Evolutionary conservation across 345 rosid genomes (phyloP), one percentile per base, ranked within the genome.

Genomic region (Lumnitzera littorea): DNA sequence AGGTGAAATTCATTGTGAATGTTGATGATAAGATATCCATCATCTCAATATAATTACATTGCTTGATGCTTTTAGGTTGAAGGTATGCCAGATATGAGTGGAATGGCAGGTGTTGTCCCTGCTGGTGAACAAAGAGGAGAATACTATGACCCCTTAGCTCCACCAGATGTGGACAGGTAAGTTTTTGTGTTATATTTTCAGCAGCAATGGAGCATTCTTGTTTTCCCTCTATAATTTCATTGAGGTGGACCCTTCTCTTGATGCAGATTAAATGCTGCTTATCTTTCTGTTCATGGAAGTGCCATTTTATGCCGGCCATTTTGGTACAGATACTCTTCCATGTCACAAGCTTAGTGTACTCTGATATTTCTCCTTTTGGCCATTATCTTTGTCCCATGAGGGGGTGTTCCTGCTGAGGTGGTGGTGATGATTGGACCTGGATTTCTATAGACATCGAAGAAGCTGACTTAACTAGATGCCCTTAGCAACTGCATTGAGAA

Each of bases 161-260:
- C 91, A 60, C 90, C 88, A 14, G 97, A 89, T 77, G 90, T 90
- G 43, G 90, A 94, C 53, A 87, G 78, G 99, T 89, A 70, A 77
- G 49, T 25, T 52, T 25, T 24, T 5, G 7, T 9, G 11, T 36
- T 4, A 9, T 36, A 4, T 36, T 24, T 36, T 53, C 46, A 36
- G 14, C 62, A 25, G 54, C 64, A 13, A 14, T 23, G 15, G 31
- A 12, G 15, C 57, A 13, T 47, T 17, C 4, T 13, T 27, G 2
- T 29, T 15, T 13, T n/a, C 31, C 1, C 17, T 49, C n/a, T 47
- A 51, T 67, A 57, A 17, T 13, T 14, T 11, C 13, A 13, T 2
- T 11, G 63, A 29, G 13, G 14, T 59, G 36, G 15, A 43, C 27
- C 23, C 51, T 24, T 16, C 53, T 50, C 50, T 16, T 72, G 62